Evolutionary conservation across 139 green algal species (phyloP), one percentile per base, ranked within the genome.

Genomic region (Zygnema circumcarinatum): DNA sequence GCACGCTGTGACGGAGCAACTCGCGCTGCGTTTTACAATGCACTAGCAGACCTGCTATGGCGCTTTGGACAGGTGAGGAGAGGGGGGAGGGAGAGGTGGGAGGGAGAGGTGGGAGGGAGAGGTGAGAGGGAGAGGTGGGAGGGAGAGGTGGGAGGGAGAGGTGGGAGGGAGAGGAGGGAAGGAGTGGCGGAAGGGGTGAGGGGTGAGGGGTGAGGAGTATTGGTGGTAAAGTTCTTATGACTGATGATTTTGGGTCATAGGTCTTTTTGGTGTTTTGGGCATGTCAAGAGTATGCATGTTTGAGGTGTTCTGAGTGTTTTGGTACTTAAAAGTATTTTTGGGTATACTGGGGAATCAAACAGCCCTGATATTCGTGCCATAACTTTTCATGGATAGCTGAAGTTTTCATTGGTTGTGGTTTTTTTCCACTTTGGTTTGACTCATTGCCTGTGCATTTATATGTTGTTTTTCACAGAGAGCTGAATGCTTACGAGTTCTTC

Each of bases 21-120:
- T 0, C n/a, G 80, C 22, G 67, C 38, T 1, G 78, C 85, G 1
- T 90, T 90, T 53, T 90, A 75, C 39, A 90, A 90, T 53, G 85
- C 85, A 33, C 53, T 90, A 29, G 40, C 38, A 20, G 85, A 90
- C 39, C 42, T 90, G 16, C 76, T 90, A 25, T 90, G 85, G 85
- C 78, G 31, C 29, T 90, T 90, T 82, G 82, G 82, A 21, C 85
- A 88, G 85, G 67, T 83, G 73, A 38, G 29, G 56, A 38, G 56
- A 11, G 56, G 38, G 47, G 69, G 11, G 11, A 40, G 76, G 16
- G 69, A 39, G 69, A 52, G 36, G 35, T 40, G 35, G 36, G 69
- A 41, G 16, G 47, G 16, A 11, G 7, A 41, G 11, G 35, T 36
- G 35, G 35, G 69, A 39, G 35, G 11, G 7, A 52, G 11, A 11